phyloP scores from a whole-genome alignment of 1,284 basidiomycete genomes.

The Ustilago shanxiensis region DNA sequence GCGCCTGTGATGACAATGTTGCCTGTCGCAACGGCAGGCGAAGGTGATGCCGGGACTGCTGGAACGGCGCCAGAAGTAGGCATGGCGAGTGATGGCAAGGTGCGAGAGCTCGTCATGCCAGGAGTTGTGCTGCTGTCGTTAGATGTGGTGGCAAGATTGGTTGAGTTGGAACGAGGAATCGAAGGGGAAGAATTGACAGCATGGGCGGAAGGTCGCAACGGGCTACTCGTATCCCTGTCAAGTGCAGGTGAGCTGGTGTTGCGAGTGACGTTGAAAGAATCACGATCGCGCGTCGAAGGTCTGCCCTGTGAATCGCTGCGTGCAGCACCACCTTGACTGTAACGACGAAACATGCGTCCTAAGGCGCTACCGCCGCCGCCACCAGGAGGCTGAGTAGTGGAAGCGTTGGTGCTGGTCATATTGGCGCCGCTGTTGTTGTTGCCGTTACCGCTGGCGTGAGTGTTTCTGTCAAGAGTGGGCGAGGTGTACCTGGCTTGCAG shows the following conservation, averaged over 20 bases:
- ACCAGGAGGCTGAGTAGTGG: constrained; percentile 1
- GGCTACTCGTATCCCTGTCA: constrained; percentile 25
- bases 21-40: constrained; percentile 9
- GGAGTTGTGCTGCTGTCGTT: constrained; percentile 6
- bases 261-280: constrained; percentile 30
- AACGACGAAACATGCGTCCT: constrained; percentile 62
- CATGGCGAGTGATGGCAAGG: constrained; percentile 18
- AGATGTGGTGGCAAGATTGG: constrained; percentile 5
- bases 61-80: not conserved
- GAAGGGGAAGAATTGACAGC: constrained; percentile 12
- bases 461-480: constrained; percentile 4
- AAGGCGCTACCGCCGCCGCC: constrained; percentile 46
- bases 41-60: constrained; percentile 7
- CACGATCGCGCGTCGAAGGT: constrained; percentile 24
- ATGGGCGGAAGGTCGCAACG: constrained; percentile 14
- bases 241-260: constrained; percentile 35
- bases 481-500: constrained; percentile 16
- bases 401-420: constrained; percentile 30
- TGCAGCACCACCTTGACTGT: constrained; percentile 49
- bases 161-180: constrained; percentile 32
- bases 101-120: constrained; percentile 17
- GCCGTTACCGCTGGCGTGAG: not conserved
- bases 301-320: constrained; percentile 23
- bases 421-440: not conserved
- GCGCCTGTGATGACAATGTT: not conserved